Base-by-base conservation (phyloP, 805 yeast species). In the Lachancea thermotolerans region DNA sequence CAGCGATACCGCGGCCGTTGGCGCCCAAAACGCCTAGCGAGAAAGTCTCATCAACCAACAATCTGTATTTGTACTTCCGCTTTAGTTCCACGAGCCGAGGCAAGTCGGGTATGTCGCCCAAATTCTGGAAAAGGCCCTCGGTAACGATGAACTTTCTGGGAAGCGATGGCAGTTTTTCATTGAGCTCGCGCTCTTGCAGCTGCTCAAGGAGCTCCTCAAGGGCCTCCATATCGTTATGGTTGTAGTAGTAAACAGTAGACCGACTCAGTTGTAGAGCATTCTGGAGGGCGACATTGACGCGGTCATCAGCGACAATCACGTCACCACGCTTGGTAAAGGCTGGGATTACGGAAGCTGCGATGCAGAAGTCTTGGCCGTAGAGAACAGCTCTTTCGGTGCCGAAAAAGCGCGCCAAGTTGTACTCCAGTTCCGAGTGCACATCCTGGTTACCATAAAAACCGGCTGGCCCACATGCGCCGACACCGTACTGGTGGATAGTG, bases 381-480 rank as follows among this genome's bases (percentile, higher is more conserved):
- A 91, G 69, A 45, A 93, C 86, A 39, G 88, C 80, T 45, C 75
- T 75, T 52, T 86, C 95, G 2, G 87, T 76, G 21, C 84, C 88
- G 52, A 91, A 78, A 59, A 80, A 91, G 29, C 70, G 62, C 10
- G 96, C 80, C 48, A 93, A 66, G 50, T 80, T 84, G 55, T 79
- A 79, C 62, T 89, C 95, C 46, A 86, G 72, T 55, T 82, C 74
- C 45, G 80, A 81, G 60, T 93, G 99, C 37, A 82, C 88, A 60
- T 89, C 96, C 66, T 89, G 96, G 49, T 89, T 85, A 49, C 99
- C 99, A 64, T 90, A 93, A 58, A 93, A 93, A 46, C 95, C 95
- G 36, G 97, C 95, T 4, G 99, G 98, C 35, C 98, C 96, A 71
- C 99, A 93, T 0, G 97, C 91, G 52, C 99, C 99, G 42, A 93